phyloP scores from a whole-genome alignment of 1,139 yeast species.

The Entelexis paramagnoliae region DNA sequence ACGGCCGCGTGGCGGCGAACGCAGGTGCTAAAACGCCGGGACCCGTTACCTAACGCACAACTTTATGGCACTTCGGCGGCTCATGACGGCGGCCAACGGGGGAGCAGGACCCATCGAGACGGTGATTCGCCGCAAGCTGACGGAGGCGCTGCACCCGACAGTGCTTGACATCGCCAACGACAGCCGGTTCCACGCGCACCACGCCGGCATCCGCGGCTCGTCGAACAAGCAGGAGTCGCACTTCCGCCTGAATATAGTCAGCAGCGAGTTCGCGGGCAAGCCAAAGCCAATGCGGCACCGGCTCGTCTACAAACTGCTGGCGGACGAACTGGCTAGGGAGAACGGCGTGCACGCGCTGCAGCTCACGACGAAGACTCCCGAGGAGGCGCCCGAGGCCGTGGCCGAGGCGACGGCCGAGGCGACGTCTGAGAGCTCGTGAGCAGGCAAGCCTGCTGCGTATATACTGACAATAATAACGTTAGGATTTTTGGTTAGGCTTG shows the following conservation, averaged over 20 bases:
- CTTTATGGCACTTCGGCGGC: slow-evolving; percentile 2
- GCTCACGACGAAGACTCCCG: slow-evolving; percentile 67
- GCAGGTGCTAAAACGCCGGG: background rate
- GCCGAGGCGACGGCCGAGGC: slow-evolving; percentile 32
- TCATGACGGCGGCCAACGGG: slow-evolving; percentile 2
- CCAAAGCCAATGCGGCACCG: slow-evolving; percentile 71
- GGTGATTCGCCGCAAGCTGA: slow-evolving; percentile 41
- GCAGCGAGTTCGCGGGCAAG: slow-evolving; percentile 58
- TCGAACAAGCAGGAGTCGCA: slow-evolving; percentile 74
- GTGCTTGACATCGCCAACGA: slow-evolving; percentile 59
- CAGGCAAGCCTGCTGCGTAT: too few relatives aligned
- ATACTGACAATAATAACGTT: too few relatives aligned
- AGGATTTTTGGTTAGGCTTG: too few relatives aligned
- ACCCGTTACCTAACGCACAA: slow-evolving; percentile 1
- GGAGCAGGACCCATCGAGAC: slow-evolving; percentile 35
- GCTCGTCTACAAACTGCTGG: slow-evolving; percentile 54
- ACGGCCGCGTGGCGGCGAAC: too few relatives aligned
- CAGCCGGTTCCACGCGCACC: slow-evolving; percentile 82
- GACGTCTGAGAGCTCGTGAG: too few relatives aligned
- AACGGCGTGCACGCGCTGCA: slow-evolving; percentile 83
- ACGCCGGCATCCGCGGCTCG: slow-evolving; percentile 70
- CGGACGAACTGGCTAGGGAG: slow-evolving; percentile 56
- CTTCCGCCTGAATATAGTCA: slow-evolving; percentile 48
- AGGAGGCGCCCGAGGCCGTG: slow-evolving; percentile 36
- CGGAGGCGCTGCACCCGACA: slow-evolving; percentile 41